Conservation (phyloP, 495 filamentous ascomycete species). For the Xylaria sp. region DNA sequence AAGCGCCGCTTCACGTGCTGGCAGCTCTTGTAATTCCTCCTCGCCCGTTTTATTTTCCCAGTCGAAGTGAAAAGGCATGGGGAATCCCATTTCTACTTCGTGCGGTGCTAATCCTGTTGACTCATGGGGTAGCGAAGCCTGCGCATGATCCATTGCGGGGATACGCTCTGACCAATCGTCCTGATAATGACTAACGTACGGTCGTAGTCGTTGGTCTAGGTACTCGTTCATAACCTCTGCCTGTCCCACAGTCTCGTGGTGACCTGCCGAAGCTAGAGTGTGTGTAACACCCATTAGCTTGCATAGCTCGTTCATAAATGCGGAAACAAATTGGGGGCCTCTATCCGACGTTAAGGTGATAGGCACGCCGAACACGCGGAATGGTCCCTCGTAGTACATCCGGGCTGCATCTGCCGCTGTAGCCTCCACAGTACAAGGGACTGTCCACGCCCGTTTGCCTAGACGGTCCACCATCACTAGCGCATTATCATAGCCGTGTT, state of each 20-base stretch:
- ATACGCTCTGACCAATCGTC: background rate
- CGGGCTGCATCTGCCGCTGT: background rate
- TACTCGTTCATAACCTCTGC: slow-evolving; percentile 13
- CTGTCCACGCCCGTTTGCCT: background rate
- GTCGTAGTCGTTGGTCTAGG: background rate
- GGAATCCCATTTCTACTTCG: background rate
- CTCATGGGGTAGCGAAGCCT: background rate
- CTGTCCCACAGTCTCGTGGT: background rate
- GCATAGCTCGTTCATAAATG: slow-evolving; percentile 12
- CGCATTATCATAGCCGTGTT: slow-evolving; percentile 9
- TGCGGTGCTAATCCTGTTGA: background rate
- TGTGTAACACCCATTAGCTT: background rate
- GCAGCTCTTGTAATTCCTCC: background rate
- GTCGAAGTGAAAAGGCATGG: background rate
- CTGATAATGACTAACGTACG: slow-evolving; percentile 7
- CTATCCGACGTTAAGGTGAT: background rate
- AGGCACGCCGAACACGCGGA: background rate
- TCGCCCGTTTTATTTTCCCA: background rate
- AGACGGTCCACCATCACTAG: background rate
- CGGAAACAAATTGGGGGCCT: background rate
- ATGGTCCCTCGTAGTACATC: slow-evolving; percentile 10
- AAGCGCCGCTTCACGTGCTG: background rate
- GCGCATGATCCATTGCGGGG: background rate
- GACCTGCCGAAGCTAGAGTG: background rate
- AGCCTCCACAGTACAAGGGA: background rate